phyloP scores from a whole-genome alignment of 805 yeast species.

The Candida tallmaniae region DNA sequence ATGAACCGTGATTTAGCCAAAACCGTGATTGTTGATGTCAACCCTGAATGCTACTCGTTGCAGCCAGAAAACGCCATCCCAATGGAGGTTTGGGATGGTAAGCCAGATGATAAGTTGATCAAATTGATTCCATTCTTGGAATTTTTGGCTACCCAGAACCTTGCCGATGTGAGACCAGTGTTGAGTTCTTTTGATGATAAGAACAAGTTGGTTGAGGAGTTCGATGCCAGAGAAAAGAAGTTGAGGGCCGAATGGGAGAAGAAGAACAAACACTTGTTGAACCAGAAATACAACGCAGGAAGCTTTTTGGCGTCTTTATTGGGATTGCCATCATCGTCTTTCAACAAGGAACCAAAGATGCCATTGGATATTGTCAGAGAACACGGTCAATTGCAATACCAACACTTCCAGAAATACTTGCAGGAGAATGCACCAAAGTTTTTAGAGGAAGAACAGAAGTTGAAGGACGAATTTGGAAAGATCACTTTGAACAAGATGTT shows the following conservation, averaged over 20 bases:
- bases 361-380: constrained; percentile 88
- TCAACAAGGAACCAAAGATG: constrained; percentile 57
- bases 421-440: constrained; percentile 59
- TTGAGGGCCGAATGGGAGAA: constrained; percentile 68
- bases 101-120: constrained; percentile 73
- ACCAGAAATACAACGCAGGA: constrained; percentile 36
- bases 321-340: constrained; percentile 51
- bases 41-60: constrained; percentile 63
- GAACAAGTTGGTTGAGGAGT: constrained; percentile 69
- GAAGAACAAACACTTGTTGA: constrained; percentile 41
- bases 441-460: constrained; percentile 81
- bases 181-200: constrained; percentile 68
- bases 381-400: constrained; percentile 87
- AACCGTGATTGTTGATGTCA: constrained; percentile 74
- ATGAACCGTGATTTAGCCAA: constrained; percentile 88
- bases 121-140: constrained; percentile 88
- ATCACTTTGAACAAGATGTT: constrained; percentile 80
- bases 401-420: constrained; percentile 63
- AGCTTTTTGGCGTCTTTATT: constrained; percentile 57
- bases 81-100: constrained; percentile 82
- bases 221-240: constrained; percentile 67
- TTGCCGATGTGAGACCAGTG: constrained; percentile 87
- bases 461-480: constrained; percentile 76
- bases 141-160: constrained; percentile 82
- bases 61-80: constrained; percentile 96